Base-by-base conservation (phyloP, 805 yeast genomes). In the Barnettozyma sp. region DNA sequence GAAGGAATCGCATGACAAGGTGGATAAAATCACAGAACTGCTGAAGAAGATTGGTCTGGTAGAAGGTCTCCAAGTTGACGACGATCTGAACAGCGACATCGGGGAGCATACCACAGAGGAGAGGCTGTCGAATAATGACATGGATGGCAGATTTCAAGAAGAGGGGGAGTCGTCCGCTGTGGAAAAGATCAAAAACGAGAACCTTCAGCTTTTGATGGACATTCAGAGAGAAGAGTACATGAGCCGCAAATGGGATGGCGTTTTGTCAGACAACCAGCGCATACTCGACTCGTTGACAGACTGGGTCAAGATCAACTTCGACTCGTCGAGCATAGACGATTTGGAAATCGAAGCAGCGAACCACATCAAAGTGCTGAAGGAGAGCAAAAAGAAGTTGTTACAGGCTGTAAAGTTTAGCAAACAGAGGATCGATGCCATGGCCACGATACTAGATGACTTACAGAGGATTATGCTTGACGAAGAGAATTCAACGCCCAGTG, bases 141-240 rank as follows among this genome's bases (percentile, higher is more conserved):
- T n/a, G n/a, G n/a, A n/a, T n/a, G n/a, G n/a, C n/a, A n/a, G n/a
- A n/a, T n/a, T n/a, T n/a, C n/a, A n/a, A n/a, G n/a, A n/a, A n/a
- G n/a, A n/a, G n/a, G n/a, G n/a, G n/a, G n/a, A n/a, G n/a, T n/a
- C n/a, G 12, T 11, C 39, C 5, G 46, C 50, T 14, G 31, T 52
- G 1, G 40, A 42, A 11, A 31, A 24, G 10, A 38, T 54, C 10
- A 54, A 54, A 36, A 43, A 39, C 7, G 58, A 52, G 37, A 56
- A 56, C 34, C 34, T 52, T 6, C 44, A 46, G 12, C 33, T 59
- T 16, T 23, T 56, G 14, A 37, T 58, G 22, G 54, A 53, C 25
- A 43, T 62, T 6, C 63, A 64, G 23, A 48, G 61, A 34, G 58
- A 62, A 36, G 63, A 60, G 25, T 57, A 41, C 33, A 11, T 57